Conservation (phyloP, 305 asterid genomes). For the Fraxinus baroniana region DNA sequence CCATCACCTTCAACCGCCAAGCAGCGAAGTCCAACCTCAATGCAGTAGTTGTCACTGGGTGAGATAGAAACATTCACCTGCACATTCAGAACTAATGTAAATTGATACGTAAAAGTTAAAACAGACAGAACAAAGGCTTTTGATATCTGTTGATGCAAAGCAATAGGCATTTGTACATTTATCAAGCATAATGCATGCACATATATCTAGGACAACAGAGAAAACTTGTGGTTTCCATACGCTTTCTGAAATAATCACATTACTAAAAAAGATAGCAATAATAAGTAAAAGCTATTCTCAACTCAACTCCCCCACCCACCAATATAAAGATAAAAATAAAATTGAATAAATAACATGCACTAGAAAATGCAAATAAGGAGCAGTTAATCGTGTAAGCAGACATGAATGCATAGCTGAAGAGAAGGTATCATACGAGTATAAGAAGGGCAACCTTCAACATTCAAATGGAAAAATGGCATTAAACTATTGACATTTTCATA, state of each 20-base stretch:
- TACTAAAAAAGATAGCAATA: not conserved
- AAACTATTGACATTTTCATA: not conserved
- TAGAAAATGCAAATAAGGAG: not conserved
- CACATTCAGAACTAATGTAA: constrained; percentile 22
- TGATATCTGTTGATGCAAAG: not conserved
- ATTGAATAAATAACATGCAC: not conserved
- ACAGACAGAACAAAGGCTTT: constrained; percentile 1
- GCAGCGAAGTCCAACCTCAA: constrained; percentile 85
- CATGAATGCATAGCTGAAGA: not conserved
- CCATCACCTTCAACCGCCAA: constrained; percentile 88
- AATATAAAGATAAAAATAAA: not conserved
- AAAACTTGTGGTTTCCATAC: not conserved
- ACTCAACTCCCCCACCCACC: not conserved
- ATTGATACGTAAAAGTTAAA: not conserved
- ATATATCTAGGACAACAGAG: not conserved
- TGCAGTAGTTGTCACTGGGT: constrained; percentile 55
- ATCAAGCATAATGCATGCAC: constrained; percentile 10
- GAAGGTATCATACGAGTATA: not conserved
- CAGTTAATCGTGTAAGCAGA: not conserved
- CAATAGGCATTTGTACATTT: not conserved
- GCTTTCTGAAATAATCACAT: not conserved
- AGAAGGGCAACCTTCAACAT: not conserved
- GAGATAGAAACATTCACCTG: constrained; percentile 79
- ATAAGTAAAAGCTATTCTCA: not conserved
- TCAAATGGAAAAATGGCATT: not conserved